Evolutionary conservation across 768 basidiomycete genomes (phyloP), one percentile per base, ranked within the genome.

Genomic region (Hygrocybe punicea): DNA sequence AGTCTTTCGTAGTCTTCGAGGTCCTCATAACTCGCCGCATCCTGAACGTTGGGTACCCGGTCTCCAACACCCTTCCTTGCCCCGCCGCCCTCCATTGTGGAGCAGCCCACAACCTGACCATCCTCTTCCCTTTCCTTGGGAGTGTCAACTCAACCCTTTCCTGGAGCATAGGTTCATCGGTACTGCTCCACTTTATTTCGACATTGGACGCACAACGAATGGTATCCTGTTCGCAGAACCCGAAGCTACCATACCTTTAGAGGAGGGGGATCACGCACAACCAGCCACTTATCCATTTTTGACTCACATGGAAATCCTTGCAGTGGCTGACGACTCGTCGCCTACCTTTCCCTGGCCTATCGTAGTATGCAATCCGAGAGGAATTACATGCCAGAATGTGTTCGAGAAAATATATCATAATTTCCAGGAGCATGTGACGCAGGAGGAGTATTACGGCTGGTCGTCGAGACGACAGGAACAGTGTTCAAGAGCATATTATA

Each of bases 241-340:
- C 34, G 49, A 63, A 21, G 61, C 62, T 6, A 56, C 67, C 6
- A 67, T 76, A 45, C 71, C 71, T 3, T 66, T 76, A 45, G 59
- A 68, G 14, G 57, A 64, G 1, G 64, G 71, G 3, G 80, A 81
- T 59, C 63, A 69, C 47, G 70, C 78, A n/a, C 83, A 86, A 65
- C 84, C 85, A 0, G 85, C 85, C n/a, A 85, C 85, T 7, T 79
- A 69, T 64, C 86, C 86, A 0, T 78, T 84, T 57, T 69, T 85
- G 45, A 80, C 80, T 7, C 75, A 79, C 56, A 77, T 87, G 77
- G 76, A 75, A 60, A 79, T 87, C 67, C 76, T 73, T 56, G 76
- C 69, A 3, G 71, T 85, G 21, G 82, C 79, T 17, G 81, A 80
- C 49, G 81, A 83, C 60, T 70, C 77, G 1, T 71, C 75, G n/a